Evolutionary conservation across 2,329 filamentous ascomycete species (phyloP), one percentile per base, ranked within the genome.

Genomic region (Fusarium citri): DNA sequence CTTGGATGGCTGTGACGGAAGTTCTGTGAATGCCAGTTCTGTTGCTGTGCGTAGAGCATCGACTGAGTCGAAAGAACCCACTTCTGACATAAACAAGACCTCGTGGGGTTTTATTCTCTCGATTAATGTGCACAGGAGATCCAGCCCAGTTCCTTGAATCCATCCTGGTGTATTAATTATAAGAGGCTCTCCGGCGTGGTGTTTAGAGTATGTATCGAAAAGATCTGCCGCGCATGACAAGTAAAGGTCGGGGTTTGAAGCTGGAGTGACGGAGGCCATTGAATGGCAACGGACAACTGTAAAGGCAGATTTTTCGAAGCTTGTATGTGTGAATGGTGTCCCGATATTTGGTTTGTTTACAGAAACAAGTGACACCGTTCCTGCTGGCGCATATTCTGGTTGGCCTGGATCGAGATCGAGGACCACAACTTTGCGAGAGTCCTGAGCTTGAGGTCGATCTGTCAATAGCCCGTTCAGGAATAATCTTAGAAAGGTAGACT

Each of bases 331-430:
- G 73, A 92, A 94, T 1, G 91, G 84, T 2, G 91, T 87, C 0
- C 88, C 86, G 8, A 94, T 80, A 53, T 93, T 89, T 0, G 90
- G 87, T 30, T 84, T 79, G 2, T 81, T 83, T 14, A 94, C 79
- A 28, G 87, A 83, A 16, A 90, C 81, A 6, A 95, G 86, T 3
- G 92, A 92, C 22, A 95, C 75, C 16, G 91, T 89, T 1, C 92
- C 92, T 1, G 90, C 87, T 2, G 90, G 85, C 0, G 87, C 87
- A 76, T 91, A 94, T 75, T 94, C 92, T 5, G 92, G 91, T 73
- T 94, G 92, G 0, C 90, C 91, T 1, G 92, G 91, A 75, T 96
- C 92, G 12, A 95, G 83, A 72, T 96, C 93, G 9, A 96, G 83
- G n/a, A 91, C 82, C 57, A 84, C 85, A 26, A 91, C 82, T 18